Evolutionary conservation across 352 stramenopile species (phyloP), one percentile per base, ranked within the genome.

Genomic region (Globisporangium polare): DNA sequence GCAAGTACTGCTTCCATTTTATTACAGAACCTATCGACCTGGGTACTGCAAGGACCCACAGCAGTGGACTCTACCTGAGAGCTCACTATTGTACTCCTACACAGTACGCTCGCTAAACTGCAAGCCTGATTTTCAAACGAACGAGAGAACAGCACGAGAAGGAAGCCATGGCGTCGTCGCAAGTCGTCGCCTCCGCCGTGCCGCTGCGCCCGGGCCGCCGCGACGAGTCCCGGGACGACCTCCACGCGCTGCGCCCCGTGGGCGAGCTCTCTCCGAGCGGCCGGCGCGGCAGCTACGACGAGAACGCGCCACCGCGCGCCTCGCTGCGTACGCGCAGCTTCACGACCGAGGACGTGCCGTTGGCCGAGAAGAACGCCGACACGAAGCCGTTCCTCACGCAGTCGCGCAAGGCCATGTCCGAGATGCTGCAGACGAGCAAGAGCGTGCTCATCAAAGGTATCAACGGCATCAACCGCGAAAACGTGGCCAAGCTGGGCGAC

Each of bases 331-430:
- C 82, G 49, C 66, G 78, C 58, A 92, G 82, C 66, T 94, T 94
- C 69, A 91, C 84, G 46, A 89, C 81, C 0, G 84, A 94, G 55
- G 84, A 94, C 62, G 53, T 91, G 35, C 81, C 84, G 53, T 76
- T 72, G 24, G 47, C 29, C 31, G 45, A 60, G 24, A 58, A 58
- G 27, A 17, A 55, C 17, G 24, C 15, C 7, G 35, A 3, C 2
- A 66, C 62, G 29, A 84, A 84, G 67, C 75, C 82, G 31, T 69
- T 89, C 35, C 65, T 90, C 58, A 58, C 59, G 29, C 53, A 73
- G 39, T 58, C 50, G 26, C 62, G 55, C 22, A 64, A 53, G 13
- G 39, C 62, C 2, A 66, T 65, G 47, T 65, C 55, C 33, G 73
- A 86, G 60, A 83, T 86, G 50, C 74, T 85, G 53, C 70, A 85